Evolutionary conservation across 345 rosid species (phyloP), one percentile per base, ranked within the genome.

Genomic region (Syzygium aromaticum): DNA sequence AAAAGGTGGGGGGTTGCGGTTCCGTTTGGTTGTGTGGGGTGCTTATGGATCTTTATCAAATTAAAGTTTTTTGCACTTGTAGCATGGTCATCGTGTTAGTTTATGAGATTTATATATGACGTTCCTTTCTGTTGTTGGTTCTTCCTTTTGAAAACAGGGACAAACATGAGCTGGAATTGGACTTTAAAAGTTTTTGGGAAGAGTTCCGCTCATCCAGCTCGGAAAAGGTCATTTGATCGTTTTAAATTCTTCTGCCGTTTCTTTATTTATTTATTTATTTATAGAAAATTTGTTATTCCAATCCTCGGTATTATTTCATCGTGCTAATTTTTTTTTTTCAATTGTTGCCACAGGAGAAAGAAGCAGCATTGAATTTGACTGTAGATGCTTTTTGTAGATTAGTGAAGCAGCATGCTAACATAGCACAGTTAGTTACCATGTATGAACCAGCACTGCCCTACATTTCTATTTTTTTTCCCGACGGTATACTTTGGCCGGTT

Each of bases 161-260:
- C 87, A 94, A 92, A 88, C 95, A 95, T 93, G 99, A 95, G 89
- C 88, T 96, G 97, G 99, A 98, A 90, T 90, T 95, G 98, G 99
- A 98, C 93, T 96, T 98, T 91, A 98, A 96, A 91, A 98, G 99
- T 92, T 94, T 93, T 84, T 96, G 99, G 99, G 99, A 98, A 91
- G 98, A 96, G 92, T 98, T 98, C 90, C 99, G 99, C 88, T 95
- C 99, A 90, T 98, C 99, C 90, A 94, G 95, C 92, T 96, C 95
- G 13, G 99, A 98, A 91, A 96, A 94, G 98, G 99, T 96, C 87
- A 59, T 84, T 88, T 85, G 85, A 82, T 28, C 12, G 4, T 87
- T 54, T 86, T 40, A 86, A 27, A 85, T 84, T 30, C 23, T 19
- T 73, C 82, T 63, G 49, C 84, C 84, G 59, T 21, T 63, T 23